Base-by-base conservation (phyloP, 2,329 filamentous ascomycete genomes). In the Aureobasidium zeae region DNA sequence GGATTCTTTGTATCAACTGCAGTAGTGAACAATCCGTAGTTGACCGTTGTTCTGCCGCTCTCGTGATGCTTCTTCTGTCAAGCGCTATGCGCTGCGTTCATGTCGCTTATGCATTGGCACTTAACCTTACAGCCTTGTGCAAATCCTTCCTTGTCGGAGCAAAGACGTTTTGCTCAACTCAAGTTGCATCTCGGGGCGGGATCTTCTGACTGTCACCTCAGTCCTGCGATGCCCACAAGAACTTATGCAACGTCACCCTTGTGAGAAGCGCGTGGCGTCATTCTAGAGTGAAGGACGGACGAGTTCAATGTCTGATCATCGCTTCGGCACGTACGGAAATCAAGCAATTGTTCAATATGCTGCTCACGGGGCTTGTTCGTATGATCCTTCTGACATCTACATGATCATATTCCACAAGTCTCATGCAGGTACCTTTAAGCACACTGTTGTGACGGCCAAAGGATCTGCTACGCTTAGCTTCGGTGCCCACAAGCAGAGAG, bases 301-400 rank as follows among this genome's bases (percentile, higher is more conserved):
- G 66, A 68, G 34, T 56, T 62, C 29, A 62, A 68, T 48, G 71
- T 78, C 39, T 64, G 77, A 39, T 74, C 82, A 1, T 73, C 76
- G 0, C 69, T 76, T 37, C 80, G 86, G 55, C 61, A 84, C 16
- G 77, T 84, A 53, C 65, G 70, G 70, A 70, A 32, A 62, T 77
- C 30, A 68, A 63, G 25, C 72, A 82, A 51, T 70, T 85, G 41
- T 58, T 79, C n/a, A 77, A 72, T 1, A 74, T 82, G n/a, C 79
- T 86, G 0, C 64, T 88, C 26, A 80, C 78, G 1, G 67, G 84
- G 0, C 84, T 85, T 0, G 60, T 87, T 5, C 71, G 79, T 19
- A 89, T 89, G 84, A 67, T 86, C n/a, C n/a, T n/a, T n/a, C n/a
- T n/a, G n/a, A n/a, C n/a, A n/a, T 80, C 49, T 80, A 77, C 68